Percentiles rank a stretch among this genome's conserved stretches.
Conservation (phyloP, 2,329 filamentous ascomycete genomes). For the Pyricularia sp. region DNA sequence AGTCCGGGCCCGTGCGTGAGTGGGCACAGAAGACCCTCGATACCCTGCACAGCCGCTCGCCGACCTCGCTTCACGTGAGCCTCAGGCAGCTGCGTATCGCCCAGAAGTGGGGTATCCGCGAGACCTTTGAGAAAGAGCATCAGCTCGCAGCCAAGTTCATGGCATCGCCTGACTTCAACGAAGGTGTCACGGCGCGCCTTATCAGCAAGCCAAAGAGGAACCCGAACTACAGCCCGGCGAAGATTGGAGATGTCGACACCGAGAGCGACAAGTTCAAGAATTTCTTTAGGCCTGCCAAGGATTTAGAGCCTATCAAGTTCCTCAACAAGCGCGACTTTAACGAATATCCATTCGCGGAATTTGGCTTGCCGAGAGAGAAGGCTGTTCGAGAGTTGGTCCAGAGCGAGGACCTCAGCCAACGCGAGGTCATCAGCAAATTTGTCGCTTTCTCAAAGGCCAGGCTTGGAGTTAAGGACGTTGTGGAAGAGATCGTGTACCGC, state of each 20-base stretch:
- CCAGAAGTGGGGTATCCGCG: slow-evolving; percentile 61
- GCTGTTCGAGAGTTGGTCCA: slow-evolving; percentile 37
- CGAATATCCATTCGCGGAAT: slow-evolving; percentile 58
- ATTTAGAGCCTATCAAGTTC: slow-evolving; percentile 39
- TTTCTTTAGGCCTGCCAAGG: slow-evolving; percentile 49
- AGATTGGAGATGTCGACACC: slow-evolving; percentile 51
- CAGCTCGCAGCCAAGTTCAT: slow-evolving; percentile 80
- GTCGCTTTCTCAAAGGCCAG: slow-evolving; percentile 46
- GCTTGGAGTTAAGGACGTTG: slow-evolving; percentile 56
- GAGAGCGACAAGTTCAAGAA: slow-evolving; percentile 39
- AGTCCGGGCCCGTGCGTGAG: slow-evolving; percentile 36
- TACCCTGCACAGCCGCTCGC: slow-evolving; percentile 66
- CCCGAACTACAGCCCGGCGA: slow-evolving; percentile 65
- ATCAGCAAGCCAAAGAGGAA: slow-evolving; percentile 47
- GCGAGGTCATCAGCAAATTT: slow-evolving; percentile 51
- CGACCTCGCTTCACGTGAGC: slow-evolving; percentile 74
- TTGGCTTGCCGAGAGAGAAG: slow-evolving; percentile 62
- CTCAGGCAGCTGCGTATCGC: slow-evolving; percentile 72
- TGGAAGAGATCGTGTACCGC: slow-evolving; percentile 52
- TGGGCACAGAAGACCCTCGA: slow-evolving; percentile 72
- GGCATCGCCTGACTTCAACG: slow-evolving; percentile 78
- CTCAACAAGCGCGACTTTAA: slow-evolving; percentile 50
- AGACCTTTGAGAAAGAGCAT: slow-evolving; percentile 79
- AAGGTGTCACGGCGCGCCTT: slow-evolving; percentile 76
- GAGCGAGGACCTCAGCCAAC: slow-evolving; percentile 25